Evolutionary conservation across 2,329 filamentous ascomycete species (phyloP).

Genomic region (Ophiosphaerella narmari): DNA sequence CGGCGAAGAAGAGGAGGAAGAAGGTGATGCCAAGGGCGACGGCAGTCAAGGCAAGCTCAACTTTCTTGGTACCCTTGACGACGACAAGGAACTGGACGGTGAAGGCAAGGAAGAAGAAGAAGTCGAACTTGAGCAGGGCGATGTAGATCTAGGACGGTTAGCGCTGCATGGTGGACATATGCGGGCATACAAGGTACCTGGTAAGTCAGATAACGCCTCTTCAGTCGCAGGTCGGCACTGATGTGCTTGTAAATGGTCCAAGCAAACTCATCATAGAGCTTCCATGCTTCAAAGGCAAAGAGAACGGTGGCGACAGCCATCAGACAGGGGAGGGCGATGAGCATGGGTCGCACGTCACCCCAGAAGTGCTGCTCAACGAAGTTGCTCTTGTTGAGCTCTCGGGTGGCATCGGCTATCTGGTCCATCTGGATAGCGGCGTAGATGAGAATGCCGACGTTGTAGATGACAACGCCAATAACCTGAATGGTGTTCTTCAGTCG

Average conservation of each 20-base stretch:
- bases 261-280: constrained; percentile 96
- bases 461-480: constrained; percentile 90
- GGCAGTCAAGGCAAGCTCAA: constrained; percentile 85
- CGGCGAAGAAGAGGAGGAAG: constrained; percentile 81
- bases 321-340: constrained; percentile 84
- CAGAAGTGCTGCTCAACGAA: constrained; percentile 65
- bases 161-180: background rate
- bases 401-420: constrained; percentile 79
- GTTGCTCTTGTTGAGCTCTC: constrained; percentile 52
- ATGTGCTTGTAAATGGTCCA: constrained; percentile 99
- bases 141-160: constrained; percentile 79
- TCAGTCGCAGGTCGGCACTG: constrained; percentile 94
- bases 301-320: constrained; percentile 75
- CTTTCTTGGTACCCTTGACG: constrained; percentile 68
- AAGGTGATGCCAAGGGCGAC: constrained; percentile 92
- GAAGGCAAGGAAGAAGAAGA: constrained; percentile 99
- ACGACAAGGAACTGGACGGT: constrained; percentile 97
- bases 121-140: constrained; percentile 96
- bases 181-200: constrained; percentile 66
- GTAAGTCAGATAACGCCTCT: constrained; percentile 93
- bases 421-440: constrained; percentile 93
- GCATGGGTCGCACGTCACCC: constrained; percentile 70
- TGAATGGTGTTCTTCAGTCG: constrained; percentile 98
- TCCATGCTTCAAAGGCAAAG: constrained; percentile 83
- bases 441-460: constrained; percentile 88